Conservation (phyloP, 2,329 filamentous ascomycete species). For the Cercospora sp. region DNA sequence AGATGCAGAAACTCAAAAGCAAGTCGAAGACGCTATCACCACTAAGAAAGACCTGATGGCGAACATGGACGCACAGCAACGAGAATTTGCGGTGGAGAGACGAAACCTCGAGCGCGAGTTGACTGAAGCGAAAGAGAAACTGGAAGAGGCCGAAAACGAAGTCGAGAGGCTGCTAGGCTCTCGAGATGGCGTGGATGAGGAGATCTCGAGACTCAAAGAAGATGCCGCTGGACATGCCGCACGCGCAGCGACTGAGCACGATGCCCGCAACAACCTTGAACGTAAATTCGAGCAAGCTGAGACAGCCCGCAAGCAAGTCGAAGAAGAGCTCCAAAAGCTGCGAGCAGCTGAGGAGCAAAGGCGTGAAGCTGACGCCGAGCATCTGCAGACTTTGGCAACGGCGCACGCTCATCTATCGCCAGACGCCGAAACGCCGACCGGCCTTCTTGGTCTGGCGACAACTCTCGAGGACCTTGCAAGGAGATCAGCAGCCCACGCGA, state of each 20-base stretch:
- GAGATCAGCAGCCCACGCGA: slow-evolving; percentile 45
- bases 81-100: slow-evolving; percentile 82
- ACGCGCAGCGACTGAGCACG: slow-evolving; percentile 60
- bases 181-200: slow-evolving; percentile 74
- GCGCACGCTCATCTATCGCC: slow-evolving; percentile 45
- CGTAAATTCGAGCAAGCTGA: slow-evolving; percentile 45
- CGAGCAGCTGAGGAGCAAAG: slow-evolving; percentile 58
- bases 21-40: slow-evolving; percentile 81
- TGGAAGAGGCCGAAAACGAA: slow-evolving; percentile 91
- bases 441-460: slow-evolving; percentile 41
- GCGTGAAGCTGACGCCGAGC: slow-evolving; percentile 47
- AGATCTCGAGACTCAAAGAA: slow-evolving; percentile 63
- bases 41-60: slow-evolving; percentile 92
- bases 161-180: slow-evolving; percentile 81
- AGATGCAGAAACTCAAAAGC: slow-evolving; percentile 63
- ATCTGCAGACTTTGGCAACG: slow-evolving; percentile 35
- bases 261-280: slow-evolving; percentile 63
- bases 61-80: slow-evolving; percentile 89
- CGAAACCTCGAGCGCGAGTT: slow-evolving; percentile 81
- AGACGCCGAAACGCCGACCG: slow-evolving; percentile 38
- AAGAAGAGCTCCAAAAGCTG: slow-evolving; percentile 49
- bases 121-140: slow-evolving; percentile 68
- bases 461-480: slow-evolving; percentile 49
- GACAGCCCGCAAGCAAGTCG: slow-evolving; percentile 33
- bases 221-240: slow-evolving; percentile 62